A percentile compares a stretch with the other conserved stretches of the same genome.
phyloP scores from a whole-genome alignment of 1,284 basidiomycete genomes.

The Vanrija sp. region DNA sequence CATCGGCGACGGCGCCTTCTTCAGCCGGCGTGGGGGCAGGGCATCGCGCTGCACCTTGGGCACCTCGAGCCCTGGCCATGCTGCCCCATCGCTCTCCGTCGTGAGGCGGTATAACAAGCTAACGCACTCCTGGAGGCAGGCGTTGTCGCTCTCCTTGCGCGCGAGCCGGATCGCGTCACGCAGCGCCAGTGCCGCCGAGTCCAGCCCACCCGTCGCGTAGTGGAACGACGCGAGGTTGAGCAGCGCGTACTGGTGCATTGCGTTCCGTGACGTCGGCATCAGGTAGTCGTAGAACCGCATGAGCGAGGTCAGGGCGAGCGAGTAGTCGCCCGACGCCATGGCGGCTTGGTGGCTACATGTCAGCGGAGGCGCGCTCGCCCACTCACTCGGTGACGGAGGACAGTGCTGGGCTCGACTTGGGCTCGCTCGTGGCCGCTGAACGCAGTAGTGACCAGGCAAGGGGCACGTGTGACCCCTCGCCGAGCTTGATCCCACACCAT shows the following conservation, averaged over 20 bases:
- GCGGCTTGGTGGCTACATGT: conserved; percentile 27
- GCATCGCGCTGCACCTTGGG: conserved; percentile 20
- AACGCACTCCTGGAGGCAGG: conserved; percentile 42
- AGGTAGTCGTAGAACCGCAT: conserved; percentile 47
- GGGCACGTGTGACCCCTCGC: background rate
- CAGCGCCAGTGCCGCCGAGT: conserved; percentile 34
- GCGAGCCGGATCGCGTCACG: conserved; percentile 46
- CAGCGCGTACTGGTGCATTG: conserved; percentile 44
- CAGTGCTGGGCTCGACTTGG: background rate
- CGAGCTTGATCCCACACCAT: conserved; percentile 31
- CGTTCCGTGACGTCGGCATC: conserved; percentile 30
- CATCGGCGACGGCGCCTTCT: conserved; percentile 25
- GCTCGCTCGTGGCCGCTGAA: background rate
- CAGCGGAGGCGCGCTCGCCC: too few relatives aligned
- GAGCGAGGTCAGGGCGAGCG: conserved; percentile 32
- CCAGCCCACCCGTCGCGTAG: conserved; percentile 40
- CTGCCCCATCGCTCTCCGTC: conserved; percentile 15
- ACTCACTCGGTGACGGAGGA: conserved; percentile 19
- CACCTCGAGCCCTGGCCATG: conserved; percentile 14
- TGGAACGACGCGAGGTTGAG: conserved; percentile 46
- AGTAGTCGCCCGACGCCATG: conserved; percentile 36
- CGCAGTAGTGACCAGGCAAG: background rate
- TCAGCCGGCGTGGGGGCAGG: conserved; percentile 20
- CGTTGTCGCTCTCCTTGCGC: conserved; percentile 37
- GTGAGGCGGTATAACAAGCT: conserved; percentile 27